Conservation (phyloP, 805 yeast species). For the Candida nitratophila region DNA sequence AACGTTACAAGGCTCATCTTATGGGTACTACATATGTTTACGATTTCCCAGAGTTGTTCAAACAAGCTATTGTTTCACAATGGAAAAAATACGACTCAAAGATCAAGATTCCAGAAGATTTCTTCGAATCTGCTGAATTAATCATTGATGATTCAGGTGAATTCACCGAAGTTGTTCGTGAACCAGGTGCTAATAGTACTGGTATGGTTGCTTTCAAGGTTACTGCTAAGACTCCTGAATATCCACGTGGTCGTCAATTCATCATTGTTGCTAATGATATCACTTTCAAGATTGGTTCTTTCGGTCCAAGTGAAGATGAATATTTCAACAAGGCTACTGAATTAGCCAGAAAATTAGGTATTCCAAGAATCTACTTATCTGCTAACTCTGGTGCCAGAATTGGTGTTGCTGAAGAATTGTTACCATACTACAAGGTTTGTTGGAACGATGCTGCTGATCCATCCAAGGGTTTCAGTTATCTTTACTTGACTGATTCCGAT, state of each 20-base stretch:
- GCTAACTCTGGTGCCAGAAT: conserved; percentile 99
- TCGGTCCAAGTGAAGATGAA: conserved; percentile 93
- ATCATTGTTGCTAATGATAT: conserved; percentile 94
- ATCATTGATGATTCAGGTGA: conserved; percentile 76
- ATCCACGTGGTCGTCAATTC: conserved; percentile 92
- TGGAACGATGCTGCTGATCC: conserved; percentile 80
- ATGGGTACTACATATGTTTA: conserved; percentile 98
- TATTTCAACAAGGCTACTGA: conserved; percentile 92
- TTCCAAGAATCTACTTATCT: conserved; percentile 91
- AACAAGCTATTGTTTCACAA: conserved; percentile 78
- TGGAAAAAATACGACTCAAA: conserved; percentile 67
- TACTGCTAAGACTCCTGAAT: conserved; percentile 90
- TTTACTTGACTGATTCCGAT: conserved; percentile 73
- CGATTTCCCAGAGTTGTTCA: conserved; percentile 98
- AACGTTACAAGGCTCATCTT: conserved; percentile 95
- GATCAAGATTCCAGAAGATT: conserved; percentile 63
- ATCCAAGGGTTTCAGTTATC: conserved; percentile 82
- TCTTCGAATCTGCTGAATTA: conserved; percentile 74
- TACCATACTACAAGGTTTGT: conserved; percentile 83
- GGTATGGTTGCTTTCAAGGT: conserved; percentile 98
- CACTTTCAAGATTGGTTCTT: conserved; percentile 96
- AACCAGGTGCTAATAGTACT: conserved; percentile 90
- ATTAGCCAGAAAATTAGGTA: conserved; percentile 81
- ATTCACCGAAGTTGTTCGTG: conserved; percentile 84
- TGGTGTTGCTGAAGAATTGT: conserved; percentile 94